Evolutionary conservation across 2,329 filamentous ascomycete genomes (phyloP).

Genomic region (Cercospora janseana): DNA sequence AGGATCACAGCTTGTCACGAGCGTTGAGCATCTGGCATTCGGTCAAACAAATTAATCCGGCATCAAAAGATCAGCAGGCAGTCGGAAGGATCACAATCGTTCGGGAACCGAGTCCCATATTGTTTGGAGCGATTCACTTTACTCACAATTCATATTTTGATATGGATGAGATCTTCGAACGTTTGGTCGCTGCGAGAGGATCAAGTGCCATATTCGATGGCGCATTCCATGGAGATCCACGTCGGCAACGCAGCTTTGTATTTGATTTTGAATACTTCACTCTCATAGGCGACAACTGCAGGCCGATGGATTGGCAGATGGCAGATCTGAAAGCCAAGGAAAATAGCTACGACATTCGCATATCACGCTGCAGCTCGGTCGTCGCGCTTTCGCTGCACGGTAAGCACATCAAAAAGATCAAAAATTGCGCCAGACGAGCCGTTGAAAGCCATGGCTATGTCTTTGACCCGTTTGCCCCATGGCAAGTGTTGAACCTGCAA

Average conservation of each 20-base stretch:
- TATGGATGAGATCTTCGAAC: slow-evolving; percentile 59
- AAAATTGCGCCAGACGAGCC: slow-evolving; percentile 51
- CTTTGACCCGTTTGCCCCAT: slow-evolving; percentile 59
- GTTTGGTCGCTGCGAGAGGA: slow-evolving; percentile 52
- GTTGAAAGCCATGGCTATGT: slow-evolving; percentile 52
- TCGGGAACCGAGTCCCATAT: slow-evolving; percentile 59
- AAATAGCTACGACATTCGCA: slow-evolving; percentile 53
- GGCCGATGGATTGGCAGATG: slow-evolving; percentile 60
- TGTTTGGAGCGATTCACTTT: slow-evolving; percentile 59
- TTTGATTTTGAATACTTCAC: slow-evolving; percentile 67
- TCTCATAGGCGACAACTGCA: slow-evolving; percentile 55
- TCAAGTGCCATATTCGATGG: slow-evolving; percentile 45
- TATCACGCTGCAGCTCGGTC: slow-evolving; percentile 59
- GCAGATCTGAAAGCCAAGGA: slow-evolving; percentile 49
- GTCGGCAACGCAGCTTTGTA: slow-evolving; percentile 58
- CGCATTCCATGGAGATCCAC: slow-evolving; percentile 47
- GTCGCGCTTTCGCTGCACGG: slow-evolving; percentile 59
- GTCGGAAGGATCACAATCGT: slow-evolving; percentile 61
- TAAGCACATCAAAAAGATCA: slow-evolving; percentile 50
- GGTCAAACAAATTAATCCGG: slow-evolving; percentile 40
- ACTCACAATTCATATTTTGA: slow-evolving; percentile 59
- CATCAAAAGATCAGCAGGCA: slow-evolving; percentile 43
- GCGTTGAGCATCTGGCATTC: slow-evolving; percentile 38
- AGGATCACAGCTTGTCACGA: slow-evolving; percentile 38
- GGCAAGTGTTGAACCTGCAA: slow-evolving; percentile 60